A percentile compares a stretch with the other conserved stretches of the same genome.
phyloP scores from a whole-genome alignment of 148 eudicot genomes.

The Heliamphora exappendiculata region DNA sequence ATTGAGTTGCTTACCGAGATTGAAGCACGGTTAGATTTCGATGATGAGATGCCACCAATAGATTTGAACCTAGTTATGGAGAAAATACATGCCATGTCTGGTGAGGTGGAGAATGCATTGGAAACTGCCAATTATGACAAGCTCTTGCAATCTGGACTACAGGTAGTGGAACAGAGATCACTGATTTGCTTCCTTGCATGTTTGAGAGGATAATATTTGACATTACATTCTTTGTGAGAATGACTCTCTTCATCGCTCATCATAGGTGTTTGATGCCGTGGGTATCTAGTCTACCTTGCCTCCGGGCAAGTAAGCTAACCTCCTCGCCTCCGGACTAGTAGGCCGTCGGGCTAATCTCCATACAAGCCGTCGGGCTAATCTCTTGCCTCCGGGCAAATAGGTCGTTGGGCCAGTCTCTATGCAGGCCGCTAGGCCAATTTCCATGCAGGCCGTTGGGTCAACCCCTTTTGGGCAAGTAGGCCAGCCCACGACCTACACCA shows the following conservation, averaged over 20 bases:
- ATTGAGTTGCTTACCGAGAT: slow-evolving; percentile 87
- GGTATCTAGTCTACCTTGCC: too few species aligned
- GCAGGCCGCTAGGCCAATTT: too few species aligned
- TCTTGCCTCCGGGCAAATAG: too few species aligned
- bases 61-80: slow-evolving; percentile 34
- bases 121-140: slow-evolving; percentile 92
- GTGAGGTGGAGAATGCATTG: slow-evolving; percentile 58
- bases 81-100: slow-evolving; percentile 52
- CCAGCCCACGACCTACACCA: too few species aligned
- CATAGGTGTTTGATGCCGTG: background rate
- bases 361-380: too few species aligned
- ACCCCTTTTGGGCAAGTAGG: too few species aligned
- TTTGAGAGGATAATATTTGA: background rate
- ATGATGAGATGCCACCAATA: slow-evolving; percentile 95
- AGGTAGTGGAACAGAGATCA: slow-evolving; percentile 36
- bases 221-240: background rate
- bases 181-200: background rate
- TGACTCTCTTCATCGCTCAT: background rate
- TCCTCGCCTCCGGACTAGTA: too few species aligned
- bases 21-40: slow-evolving; percentile 98
- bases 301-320: too few species aligned
- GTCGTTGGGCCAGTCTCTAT: too few species aligned
- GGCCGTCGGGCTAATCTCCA: too few species aligned
- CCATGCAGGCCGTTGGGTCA: too few species aligned
- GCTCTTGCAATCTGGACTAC: slow-evolving; percentile 85